Evolutionary conservation across 805 yeast genomes (phyloP), one percentile per base, ranked within the genome.

Genomic region (Candida ortonii): DNA sequence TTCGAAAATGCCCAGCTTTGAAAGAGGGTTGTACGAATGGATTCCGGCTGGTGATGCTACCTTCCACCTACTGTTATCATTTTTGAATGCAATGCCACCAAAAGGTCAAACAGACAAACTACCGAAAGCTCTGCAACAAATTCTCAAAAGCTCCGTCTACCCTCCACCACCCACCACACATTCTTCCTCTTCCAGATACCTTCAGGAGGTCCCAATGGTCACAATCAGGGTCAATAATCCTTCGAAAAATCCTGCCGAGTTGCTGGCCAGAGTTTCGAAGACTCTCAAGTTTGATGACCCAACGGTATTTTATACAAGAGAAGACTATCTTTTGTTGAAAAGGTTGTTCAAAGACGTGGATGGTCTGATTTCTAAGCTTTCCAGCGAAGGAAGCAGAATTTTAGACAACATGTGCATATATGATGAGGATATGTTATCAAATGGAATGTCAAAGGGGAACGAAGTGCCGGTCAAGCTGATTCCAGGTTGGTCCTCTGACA

Each of bases 21-120:
- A 72, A 22, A 80, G 82, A 42, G 96, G 95, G 3, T 57, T 86
- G 36, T 73, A 75, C 28, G 72, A 74, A 28, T 87, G 95, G 95
- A 65, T 80, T 25, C 78, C 84, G 2, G 85, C 88, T 2, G 79
- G 93, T 5, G 86, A 84, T 53, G 96, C 96, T 0, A 73, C 86
- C 62, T 83, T 84, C 51, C 97, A 88, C 57, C 59, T 88, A 20
- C 65, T 86, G 16, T 60, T 86, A 21, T 73, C 95, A 2, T 88
- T 86, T 49, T 61, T 88, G 39, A 71, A 89, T 43, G 78, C 94
- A 13, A 81, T 84, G 78, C 70, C 85, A 1, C 80, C 76, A 13
- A 71, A 73, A 34, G 85, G 78, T 41, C 67, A 72, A 30, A 34
- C 51, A 12, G 78, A 73, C 22, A 64, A 68, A 17, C 60, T 85